phyloP scores from a whole-genome alignment of 148 eudicot genomes.

The Drosera capensis region DNA sequence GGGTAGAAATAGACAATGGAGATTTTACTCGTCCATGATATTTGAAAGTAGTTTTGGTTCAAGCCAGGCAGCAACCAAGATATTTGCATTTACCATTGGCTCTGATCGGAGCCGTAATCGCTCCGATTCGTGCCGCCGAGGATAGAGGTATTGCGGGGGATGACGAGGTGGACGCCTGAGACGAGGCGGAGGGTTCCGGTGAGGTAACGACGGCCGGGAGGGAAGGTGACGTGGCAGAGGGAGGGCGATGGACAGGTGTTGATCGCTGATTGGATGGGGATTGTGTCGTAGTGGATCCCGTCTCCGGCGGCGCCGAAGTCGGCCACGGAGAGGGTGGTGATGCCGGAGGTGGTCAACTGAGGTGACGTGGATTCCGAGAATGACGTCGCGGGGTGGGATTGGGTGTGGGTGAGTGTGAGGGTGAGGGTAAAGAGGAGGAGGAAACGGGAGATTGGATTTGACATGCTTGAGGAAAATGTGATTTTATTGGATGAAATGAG shows the following conservation, averaged over 20 bases:
- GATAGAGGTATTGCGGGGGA: constrained; percentile 32
- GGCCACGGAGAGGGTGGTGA: constrained; percentile 37
- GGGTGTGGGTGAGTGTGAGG: constrained; percentile 16
- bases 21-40: too few relatives aligned
- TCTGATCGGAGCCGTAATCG: constrained; percentile 42
- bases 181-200: constrained; percentile 51
- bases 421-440: constrained; percentile 3
- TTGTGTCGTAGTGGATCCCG: constrained; percentile 65
- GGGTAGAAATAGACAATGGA: too few relatives aligned
- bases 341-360: constrained; percentile 10
- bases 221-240: constrained; percentile 59
- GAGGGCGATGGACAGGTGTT: constrained; percentile 42
- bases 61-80: too few relatives aligned
- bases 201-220: constrained; percentile 58
- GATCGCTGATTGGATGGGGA: constrained; percentile 72
- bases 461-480: too few relatives aligned
- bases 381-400: constrained; percentile 32
- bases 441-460: too few relatives aligned
- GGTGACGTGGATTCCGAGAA: constrained; percentile 7
- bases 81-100: constrained; percentile 73
- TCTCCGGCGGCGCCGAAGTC: constrained; percentile 64
- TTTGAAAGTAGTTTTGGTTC: too few relatives aligned
- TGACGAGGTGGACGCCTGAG: constrained; percentile 59
- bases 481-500: too few relatives aligned
- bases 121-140: constrained; percentile 52